Conservation (phyloP, 1,284 basidiomycete genomes). For the Cutaneotrichosporon sp. region DNA sequence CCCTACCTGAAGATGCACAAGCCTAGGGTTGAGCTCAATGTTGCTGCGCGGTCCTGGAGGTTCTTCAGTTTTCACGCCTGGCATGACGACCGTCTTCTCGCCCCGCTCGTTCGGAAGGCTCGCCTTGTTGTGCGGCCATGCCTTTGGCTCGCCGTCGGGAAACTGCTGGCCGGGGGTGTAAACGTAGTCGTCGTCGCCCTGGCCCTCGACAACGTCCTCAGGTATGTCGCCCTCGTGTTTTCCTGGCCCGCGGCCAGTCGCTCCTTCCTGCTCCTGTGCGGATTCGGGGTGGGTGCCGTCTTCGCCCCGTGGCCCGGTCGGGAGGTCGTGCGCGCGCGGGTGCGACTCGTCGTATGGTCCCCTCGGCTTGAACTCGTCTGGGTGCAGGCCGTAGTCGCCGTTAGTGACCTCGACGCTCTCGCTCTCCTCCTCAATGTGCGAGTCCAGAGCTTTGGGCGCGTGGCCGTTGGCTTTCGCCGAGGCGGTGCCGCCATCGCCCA, state of each 20-base stretch:
- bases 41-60: slow-evolving; percentile 39
- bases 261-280: slow-evolving; percentile 26
- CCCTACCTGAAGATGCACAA: slow-evolving; percentile 39
- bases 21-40: slow-evolving; percentile 39
- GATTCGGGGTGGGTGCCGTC: slow-evolving; percentile 5
- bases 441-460: background rate
- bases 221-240: slow-evolving; percentile 24
- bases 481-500: background rate
- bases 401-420: background rate
- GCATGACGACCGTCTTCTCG: slow-evolving; percentile 14
- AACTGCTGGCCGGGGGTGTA: background rate
- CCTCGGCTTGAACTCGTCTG: background rate
- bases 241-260: slow-evolving; percentile 29
- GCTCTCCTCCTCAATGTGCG: background rate
- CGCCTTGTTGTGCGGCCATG: background rate
- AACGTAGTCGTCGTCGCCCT: background rate
- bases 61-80: slow-evolving; percentile 36
- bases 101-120: slow-evolving; percentile 32
- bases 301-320: slow-evolving; percentile 11
- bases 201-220: slow-evolving; percentile 8
- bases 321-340: slow-evolving; percentile 11
- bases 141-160: slow-evolving; percentile 1
- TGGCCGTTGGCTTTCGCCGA: background rate
- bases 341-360: background rate
- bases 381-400: background rate